Conservation (phyloP, 2,329 filamentous ascomycete species). For the Hypoxylon sp. region DNA sequence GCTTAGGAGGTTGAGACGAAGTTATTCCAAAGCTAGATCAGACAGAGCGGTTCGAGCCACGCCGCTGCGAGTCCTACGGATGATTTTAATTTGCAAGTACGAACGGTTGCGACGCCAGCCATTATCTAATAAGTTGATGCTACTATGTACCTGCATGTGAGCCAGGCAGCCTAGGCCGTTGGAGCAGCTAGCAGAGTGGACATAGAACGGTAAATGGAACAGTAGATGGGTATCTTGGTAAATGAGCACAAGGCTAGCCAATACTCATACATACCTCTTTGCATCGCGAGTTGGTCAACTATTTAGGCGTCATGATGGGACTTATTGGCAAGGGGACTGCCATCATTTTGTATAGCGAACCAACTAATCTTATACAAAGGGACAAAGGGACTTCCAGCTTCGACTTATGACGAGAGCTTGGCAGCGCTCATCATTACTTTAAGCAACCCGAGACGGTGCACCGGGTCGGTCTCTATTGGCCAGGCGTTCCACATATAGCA, state of each 20-base stretch:
- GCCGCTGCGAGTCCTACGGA: slow-evolving; percentile 2
- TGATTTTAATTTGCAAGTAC: slow-evolving; percentile 1
- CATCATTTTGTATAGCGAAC: not conserved
- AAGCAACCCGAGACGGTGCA: slow-evolving; percentile 38
- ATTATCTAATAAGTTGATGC: not conserved
- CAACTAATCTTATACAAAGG: not conserved
- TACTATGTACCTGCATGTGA: not conserved
- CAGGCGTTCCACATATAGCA: slow-evolving; percentile 3
- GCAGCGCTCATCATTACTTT: slow-evolving; percentile 9
- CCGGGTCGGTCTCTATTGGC: slow-evolving; percentile 35
- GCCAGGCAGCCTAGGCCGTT: not conserved
- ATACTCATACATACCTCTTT: not conserved
- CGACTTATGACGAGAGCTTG: not conserved
- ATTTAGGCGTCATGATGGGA: not conserved
- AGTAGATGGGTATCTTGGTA: not conserved
- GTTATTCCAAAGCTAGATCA: not conserved
- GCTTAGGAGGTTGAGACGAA: not conserved
- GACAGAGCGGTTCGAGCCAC: slow-evolving; percentile 23
- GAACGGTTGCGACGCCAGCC: not conserved
- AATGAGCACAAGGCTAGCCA: not conserved
- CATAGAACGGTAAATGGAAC: not conserved
- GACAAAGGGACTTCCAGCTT: not conserved
- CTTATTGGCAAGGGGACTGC: not conserved
- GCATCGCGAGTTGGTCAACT: not conserved
- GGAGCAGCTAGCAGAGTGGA: not conserved